These are phyloP conservation scores for Gonium pectorale DNA, from an alignment of 139 green algal genomes.

Conservation along the genomic window DNA sequence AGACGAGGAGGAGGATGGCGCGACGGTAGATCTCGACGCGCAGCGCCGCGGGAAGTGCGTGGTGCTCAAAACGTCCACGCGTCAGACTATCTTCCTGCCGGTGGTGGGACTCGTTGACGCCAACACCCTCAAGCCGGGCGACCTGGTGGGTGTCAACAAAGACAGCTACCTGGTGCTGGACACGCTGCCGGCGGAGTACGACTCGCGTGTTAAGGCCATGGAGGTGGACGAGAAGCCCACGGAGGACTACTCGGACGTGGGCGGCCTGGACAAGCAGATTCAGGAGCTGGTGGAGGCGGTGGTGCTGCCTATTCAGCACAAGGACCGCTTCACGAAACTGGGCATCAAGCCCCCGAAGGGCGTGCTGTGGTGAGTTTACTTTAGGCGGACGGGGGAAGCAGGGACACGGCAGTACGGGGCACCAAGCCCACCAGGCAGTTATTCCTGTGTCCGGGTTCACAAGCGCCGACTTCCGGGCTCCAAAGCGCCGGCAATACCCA, in stretches of 20 bases:
- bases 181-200: conserved; percentile 98
- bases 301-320: conserved; percentile 98
- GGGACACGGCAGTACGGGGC: too few relatives aligned
- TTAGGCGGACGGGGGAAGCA: not conserved
- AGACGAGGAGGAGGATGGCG: conserved; percentile 89
- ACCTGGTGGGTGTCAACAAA: conserved; percentile 99
- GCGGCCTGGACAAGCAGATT: conserved; percentile 98
- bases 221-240: conserved; percentile 99
- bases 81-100: conserved; percentile 98
- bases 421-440: too few relatives aligned
- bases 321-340: conserved; percentile 90
- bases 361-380: conserved; percentile 37
- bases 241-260: conserved; percentile 99
- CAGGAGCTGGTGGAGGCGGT: conserved; percentile 98
- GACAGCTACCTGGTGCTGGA: conserved; percentile 99
- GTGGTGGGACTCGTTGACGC: conserved; percentile 97
- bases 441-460: too few relatives aligned
- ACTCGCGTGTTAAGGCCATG: conserved; percentile 97
- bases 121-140: conserved; percentile 84
- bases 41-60: conserved; percentile 95
- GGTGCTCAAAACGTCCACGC: conserved; percentile 97
- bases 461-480: too few relatives aligned
- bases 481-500: too few relatives aligned
- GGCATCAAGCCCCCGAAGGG: conserved; percentile 98
- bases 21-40: conserved; percentile 91